Base-by-base conservation (phyloP, 148 eudicot species). In the Oxyria digyna region DNA sequence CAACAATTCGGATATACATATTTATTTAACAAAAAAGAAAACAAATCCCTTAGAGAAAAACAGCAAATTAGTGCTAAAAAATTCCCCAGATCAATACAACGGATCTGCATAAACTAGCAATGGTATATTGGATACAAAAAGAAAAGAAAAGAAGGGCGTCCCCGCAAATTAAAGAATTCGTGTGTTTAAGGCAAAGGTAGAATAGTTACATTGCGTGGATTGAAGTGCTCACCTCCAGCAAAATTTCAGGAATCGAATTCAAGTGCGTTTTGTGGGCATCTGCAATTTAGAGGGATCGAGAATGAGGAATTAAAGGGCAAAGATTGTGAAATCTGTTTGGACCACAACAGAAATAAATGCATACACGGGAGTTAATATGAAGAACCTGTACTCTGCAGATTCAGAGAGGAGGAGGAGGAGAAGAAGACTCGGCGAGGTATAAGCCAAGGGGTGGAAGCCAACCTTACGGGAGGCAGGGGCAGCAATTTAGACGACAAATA, bases 191-290 rank as follows among this genome's bases (percentile, higher is more conserved):
- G 4, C 27, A 24, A 26, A 24, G 32, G 17, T 17, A 55, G 62
- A 55, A 50, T 18, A 1, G 4, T n/a, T 5, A 50, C 33, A 55
- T 24, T 55, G 62, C 32, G 62, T 0, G 33, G 62, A 55, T 55
- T 55, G 62, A 55, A 55, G 17, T 55, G 62, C 62, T 55, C 32
- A 26, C 62, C 62, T 55, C 62, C 32, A 55, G 62, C 33, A 23
- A 55, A 33, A 26, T 24, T 24, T 55, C 33, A 55, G 62, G 32
- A 26, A 55, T 26, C 62, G 62, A 24, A 55, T 33, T 55, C 32
- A 55, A 55, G 14, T 24, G 62, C 62, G 17, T 24, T 24, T 0
- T 24, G 3, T 24, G 33, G 17, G 33, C 62, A 55, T 27, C 32
- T 15, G 62, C 62, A 55, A 55, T 26, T 55, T 24, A 24, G 57